These are phyloP conservation scores for Phaffomyces opuntiae DNA, from an alignment of 805 yeast genomes.

Conservation along the genomic window DNA sequence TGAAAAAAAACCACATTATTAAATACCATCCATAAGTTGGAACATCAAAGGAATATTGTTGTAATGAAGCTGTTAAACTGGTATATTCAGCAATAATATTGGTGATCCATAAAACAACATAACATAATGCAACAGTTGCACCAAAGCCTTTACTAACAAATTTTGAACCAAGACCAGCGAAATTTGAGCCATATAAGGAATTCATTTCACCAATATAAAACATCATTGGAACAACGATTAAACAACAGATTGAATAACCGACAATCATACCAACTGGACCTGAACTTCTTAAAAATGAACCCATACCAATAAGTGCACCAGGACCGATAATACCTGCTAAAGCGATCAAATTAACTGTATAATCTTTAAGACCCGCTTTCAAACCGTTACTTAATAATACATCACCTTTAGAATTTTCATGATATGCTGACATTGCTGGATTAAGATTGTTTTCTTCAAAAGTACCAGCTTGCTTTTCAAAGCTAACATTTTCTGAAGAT, in stretches of 20 bases:
- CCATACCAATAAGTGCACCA: constrained; percentile 49
- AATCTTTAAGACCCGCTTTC: constrained; percentile 40
- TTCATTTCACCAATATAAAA: constrained; percentile 50
- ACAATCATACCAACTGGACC: constrained; percentile 48
- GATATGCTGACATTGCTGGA: constrained; percentile 9
- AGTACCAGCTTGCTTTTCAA: not conserved
- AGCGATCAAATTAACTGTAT: constrained; percentile 45
- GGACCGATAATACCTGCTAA: constrained; percentile 57
- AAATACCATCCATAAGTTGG: constrained; percentile 51
- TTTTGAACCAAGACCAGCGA: constrained; percentile 44
- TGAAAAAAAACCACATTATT: constrained; percentile 45
- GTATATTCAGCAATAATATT: constrained; percentile 50
- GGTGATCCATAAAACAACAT: constrained; percentile 50
- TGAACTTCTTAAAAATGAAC: constrained; percentile 40
- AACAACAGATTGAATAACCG: constrained; percentile 46
- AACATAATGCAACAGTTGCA: constrained; percentile 46
- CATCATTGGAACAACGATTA: constrained; percentile 49
- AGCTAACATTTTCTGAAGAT: not conserved
- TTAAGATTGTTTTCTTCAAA: not conserved
- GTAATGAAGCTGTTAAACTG: constrained; percentile 41
- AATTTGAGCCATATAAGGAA: constrained; percentile 46
- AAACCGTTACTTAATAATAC: constrained; percentile 28
- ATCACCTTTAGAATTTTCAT: constrained; percentile 19
- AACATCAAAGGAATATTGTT: constrained; percentile 42
- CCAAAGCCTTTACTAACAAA: constrained; percentile 51